Conservation (phyloP, 2,329 filamentous ascomycete species). For the Fusarium chuoi region DNA sequence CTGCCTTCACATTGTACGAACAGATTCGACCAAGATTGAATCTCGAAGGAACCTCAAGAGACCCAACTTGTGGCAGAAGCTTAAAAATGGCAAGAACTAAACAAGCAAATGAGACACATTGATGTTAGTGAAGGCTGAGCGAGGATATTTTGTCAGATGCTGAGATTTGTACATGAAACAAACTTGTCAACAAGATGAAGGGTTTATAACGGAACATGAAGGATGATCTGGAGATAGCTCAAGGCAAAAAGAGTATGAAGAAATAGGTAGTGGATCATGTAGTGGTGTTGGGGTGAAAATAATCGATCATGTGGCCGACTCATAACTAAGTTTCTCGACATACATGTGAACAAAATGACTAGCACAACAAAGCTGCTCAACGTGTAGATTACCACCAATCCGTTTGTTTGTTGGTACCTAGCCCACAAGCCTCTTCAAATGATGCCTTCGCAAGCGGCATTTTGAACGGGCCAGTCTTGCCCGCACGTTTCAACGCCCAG, state of each 20-base stretch:
- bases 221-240: not conserved
- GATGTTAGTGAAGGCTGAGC: not conserved
- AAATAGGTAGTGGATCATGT: not conserved
- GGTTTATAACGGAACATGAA: not conserved
- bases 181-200: not conserved
- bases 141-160: not conserved
- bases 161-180: not conserved
- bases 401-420: not conserved
- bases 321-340: not conserved
- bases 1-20: not conserved
- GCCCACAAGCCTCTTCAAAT: not conserved
- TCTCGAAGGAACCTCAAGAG: not conserved
- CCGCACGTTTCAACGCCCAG: not conserved
- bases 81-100: not conserved
- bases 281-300: not conserved
- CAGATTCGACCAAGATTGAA: not conserved
- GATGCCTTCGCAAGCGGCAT: not conserved
- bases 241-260: not conserved
- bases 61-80: not conserved
- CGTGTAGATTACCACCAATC: not conserved
- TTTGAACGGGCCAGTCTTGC: not conserved
- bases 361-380: not conserved
- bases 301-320: not conserved
- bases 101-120: too few species aligned
- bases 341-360: not conserved